These are phyloP conservation scores for Saturnispora besseyi DNA, from an alignment of 805 yeast species.

Conservation along the genomic window DNA sequence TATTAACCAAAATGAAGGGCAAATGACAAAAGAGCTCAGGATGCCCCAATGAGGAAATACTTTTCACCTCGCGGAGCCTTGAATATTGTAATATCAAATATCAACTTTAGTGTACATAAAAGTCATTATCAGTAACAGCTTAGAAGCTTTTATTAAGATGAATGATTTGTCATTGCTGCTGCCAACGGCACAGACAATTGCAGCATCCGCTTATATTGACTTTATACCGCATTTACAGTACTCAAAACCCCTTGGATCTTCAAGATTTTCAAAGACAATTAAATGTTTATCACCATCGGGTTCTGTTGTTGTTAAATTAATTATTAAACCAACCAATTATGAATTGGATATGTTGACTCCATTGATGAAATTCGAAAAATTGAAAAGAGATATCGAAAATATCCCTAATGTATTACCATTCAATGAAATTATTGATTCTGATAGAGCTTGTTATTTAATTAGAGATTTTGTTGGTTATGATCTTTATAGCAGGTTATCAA, in stretches of 20 bases:
- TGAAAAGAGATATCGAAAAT: conserved; percentile 34
- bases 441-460: conserved; percentile 82
- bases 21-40: neutral
- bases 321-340: conserved; percentile 55
- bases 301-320: conserved; percentile 65
- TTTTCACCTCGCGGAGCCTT: neutral
- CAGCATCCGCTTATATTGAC: conserved; percentile 81
- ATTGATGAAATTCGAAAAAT: conserved; percentile 25
- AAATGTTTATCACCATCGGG: conserved; percentile 71
- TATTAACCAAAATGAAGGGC: neutral
- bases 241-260: conserved; percentile 63
- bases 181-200: conserved; percentile 88
- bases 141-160: neutral
- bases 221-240: conserved; percentile 70
- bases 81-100: neutral
- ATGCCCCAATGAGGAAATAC: neutral
- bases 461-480: conserved; percentile 74
- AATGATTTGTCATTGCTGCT: conserved; percentile 68
- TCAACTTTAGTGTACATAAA: no score
- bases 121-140: no score
- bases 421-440: conserved; percentile 70
- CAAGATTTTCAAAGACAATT: conserved; percentile 79
- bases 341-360: conserved; percentile 30
- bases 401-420: conserved; percentile 64
- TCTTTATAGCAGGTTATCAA: conserved; percentile 77